Evolutionary conservation across 371 early-diverging fungal genomes (phyloP).

Genomic region (Blakeslea trispora): DNA sequence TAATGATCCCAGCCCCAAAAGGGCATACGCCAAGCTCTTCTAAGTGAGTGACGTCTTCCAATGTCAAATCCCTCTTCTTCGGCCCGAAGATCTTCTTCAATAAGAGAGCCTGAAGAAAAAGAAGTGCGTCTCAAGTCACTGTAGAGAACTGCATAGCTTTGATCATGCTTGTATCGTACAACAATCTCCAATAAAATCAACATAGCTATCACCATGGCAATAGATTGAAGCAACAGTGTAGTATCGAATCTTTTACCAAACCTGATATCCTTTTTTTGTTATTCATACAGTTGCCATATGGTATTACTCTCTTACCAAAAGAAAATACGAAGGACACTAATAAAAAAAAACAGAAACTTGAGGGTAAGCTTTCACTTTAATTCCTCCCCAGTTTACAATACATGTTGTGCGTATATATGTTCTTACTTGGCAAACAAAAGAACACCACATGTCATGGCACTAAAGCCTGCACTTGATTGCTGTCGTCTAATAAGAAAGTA

Average conservation of each 20-base stretch:
- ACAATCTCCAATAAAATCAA: slow-evolving; percentile 55
- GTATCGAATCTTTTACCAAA: slow-evolving; percentile 60
- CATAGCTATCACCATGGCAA: slow-evolving; percentile 62
- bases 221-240: slow-evolving; percentile 60
- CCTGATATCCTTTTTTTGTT: slow-evolving; percentile 28
- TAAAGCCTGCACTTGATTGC: slow-evolving; percentile 37
- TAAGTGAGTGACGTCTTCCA: slow-evolving; percentile 4
- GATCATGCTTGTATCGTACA: slow-evolving; percentile 27
- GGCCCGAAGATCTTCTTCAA: slow-evolving; percentile 19
- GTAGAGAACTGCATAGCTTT: slow-evolving; percentile 20
- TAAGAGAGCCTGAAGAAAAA: slow-evolving; percentile 10
- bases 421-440: slow-evolving; percentile 34
- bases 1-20: slow-evolving; percentile 49
- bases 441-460: slow-evolving; percentile 31
- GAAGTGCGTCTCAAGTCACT: slow-evolving; percentile 17
- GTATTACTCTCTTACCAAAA: slow-evolving; percentile 45
- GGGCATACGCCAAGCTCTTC: slow-evolving; percentile 7
- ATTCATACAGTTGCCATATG: background rate
- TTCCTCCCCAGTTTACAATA: no score
- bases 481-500: slow-evolving; percentile 29
- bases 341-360: background rate
- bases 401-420: background rate
- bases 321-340: slow-evolving; percentile 56
- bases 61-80: slow-evolving; percentile 16
- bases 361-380: no score